Conservation (phyloP, 441 rosid species). For the Populus trichocarpa region DNA sequence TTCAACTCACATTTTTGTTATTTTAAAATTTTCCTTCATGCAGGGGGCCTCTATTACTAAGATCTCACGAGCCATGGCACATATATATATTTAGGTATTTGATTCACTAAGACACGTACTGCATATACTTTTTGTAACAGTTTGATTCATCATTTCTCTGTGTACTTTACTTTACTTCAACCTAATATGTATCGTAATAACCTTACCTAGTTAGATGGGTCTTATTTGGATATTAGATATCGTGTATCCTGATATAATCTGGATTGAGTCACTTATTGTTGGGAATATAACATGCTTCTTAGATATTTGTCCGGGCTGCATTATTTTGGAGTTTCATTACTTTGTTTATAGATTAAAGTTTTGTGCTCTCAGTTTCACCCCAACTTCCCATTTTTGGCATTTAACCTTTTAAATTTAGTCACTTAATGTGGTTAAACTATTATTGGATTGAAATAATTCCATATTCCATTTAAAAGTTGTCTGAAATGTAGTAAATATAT, state of each 20-base stretch:
- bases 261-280: background rate
- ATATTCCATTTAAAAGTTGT: too few relatives aligned
- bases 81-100: conserved; percentile 31
- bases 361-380: too few relatives aligned
- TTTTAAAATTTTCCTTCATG: conserved; percentile 2
- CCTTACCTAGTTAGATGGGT: background rate
- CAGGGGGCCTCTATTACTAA: conserved; percentile 61
- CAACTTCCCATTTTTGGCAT: too few relatives aligned
- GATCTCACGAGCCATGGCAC: conserved; percentile 4
- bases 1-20: background rate
- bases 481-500: too few relatives aligned
- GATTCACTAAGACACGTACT: background rate
- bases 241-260: background rate
- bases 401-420: too few relatives aligned
- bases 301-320: background rate
- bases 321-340: background rate
- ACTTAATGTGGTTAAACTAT: too few relatives aligned
- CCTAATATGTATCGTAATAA: background rate
- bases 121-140: background rate
- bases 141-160: background rate
- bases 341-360: background rate
- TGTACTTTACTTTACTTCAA: background rate
- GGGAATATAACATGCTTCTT: background rate
- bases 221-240: background rate
- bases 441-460: too few relatives aligned